Evolutionary conservation across 2,329 filamentous ascomycete species (phyloP).

Genomic region (Fusarium verrucosum): DNA sequence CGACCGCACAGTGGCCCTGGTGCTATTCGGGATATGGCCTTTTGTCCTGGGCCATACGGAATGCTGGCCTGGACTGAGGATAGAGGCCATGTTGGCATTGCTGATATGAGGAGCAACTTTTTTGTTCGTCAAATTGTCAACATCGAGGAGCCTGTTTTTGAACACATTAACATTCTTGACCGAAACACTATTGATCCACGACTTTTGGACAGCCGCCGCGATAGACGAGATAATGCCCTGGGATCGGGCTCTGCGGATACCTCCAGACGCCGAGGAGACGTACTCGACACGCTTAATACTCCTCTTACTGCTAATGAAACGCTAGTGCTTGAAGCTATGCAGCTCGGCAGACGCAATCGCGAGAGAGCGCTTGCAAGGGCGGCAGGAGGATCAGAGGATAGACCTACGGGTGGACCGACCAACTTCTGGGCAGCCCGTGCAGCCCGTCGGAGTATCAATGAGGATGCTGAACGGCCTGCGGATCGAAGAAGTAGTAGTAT

Average conservation of each 20-base stretch:
- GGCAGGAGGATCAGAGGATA: slow-evolving; percentile 25
- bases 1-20: slow-evolving; percentile 75
- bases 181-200: slow-evolving; percentile 63
- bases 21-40: slow-evolving; percentile 89
- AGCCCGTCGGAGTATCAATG: slow-evolving; percentile 31
- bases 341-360: slow-evolving; percentile 61
- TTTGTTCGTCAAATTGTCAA: slow-evolving; percentile 73
- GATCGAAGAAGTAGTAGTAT: slow-evolving; percentile 51
- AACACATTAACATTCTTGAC: slow-evolving; percentile 66
- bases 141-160: slow-evolving; percentile 67
- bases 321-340: slow-evolving; percentile 64
- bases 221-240: slow-evolving; percentile 48
- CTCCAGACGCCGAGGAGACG: slow-evolving; percentile 46
- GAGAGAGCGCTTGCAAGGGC: slow-evolving; percentile 52
- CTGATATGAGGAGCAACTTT: slow-evolving; percentile 75
- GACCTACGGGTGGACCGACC: slow-evolving; percentile 12
- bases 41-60: slow-evolving; percentile 89
- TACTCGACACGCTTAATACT: slow-evolving; percentile 57
- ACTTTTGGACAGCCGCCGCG: slow-evolving; percentile 58
- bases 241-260: slow-evolving; percentile 11
- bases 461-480: slow-evolving; percentile 43
- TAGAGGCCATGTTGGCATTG: slow-evolving; percentile 76
- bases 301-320: slow-evolving; percentile 65
- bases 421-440: slow-evolving; percentile 28
- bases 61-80: slow-evolving; percentile 95